Evolutionary conservation across 495 filamentous ascomycete genomes (phyloP), one percentile per base, ranked within the genome.

Genomic region (Durotheca rogersii): DNA sequence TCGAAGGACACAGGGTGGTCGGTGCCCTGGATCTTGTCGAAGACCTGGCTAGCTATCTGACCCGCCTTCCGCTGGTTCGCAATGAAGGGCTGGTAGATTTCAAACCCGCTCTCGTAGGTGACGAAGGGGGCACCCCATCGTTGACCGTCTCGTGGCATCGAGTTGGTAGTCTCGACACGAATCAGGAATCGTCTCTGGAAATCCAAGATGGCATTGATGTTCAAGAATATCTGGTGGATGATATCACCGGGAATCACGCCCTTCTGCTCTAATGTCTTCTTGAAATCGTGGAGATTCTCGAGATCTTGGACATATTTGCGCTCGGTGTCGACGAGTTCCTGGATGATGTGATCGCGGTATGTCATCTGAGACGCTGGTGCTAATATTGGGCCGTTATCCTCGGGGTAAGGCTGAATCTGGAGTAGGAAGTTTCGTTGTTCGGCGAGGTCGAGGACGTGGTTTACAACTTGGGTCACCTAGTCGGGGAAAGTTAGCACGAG

Each of bases 291-390:
- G 12, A 98, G 69, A 53, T 91, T 90, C 62, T 97, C 92, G 19
- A 98, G 75, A 72, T 97, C 91, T 60, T 97, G 92, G n/a, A 97
- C 94, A 55, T 98, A 98, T 64, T 95, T 94, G 31, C 93, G 85
- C 66, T 98, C 93, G 3, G 92, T 97, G 57, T 88, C 87, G 36
- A 98, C 82, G 36, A 98, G 70, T 64, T 98, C 93, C 56, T 86
- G 81, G 21, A 98, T 80, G 50, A 97, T 86, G 60, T 95, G 85
- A 47, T 96, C 84, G 31, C 89, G 78, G 62, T 90, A 89, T 40
- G 87, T 93, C 58, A 89, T 82, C 58, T 80, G 66, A 49, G 77
- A 67, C 34, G 67, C 74, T 6, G 75, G 67, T 7, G 71, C 66
- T 1, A n/a, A n/a, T n/a, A 70, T 68, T 34, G 75, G 68, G 5